A percentile compares a stretch with the other conserved stretches of the same genome.
These are phyloP conservation scores for Dillenia suffruticosa DNA, from an alignment of 164 flowering plant genomes.

Conservation along the genomic window DNA sequence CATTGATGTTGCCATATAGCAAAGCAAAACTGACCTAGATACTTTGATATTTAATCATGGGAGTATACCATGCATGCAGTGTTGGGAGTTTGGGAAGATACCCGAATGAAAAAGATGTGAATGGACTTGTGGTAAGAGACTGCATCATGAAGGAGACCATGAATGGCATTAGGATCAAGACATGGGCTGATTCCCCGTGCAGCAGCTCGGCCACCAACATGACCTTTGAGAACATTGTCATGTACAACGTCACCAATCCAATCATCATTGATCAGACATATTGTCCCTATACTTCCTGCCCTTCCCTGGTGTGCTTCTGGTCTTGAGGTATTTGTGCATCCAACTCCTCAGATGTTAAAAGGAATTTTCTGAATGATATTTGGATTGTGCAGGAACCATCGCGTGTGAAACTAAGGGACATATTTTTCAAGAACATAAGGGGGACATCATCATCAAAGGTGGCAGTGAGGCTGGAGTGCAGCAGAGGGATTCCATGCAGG, in stretches of 20 bases:
- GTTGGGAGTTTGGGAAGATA: conserved; percentile 69
- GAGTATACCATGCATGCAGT: conserved; percentile 14
- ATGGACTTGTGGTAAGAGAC: conserved; percentile 39
- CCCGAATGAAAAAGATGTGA: conserved; percentile 42
- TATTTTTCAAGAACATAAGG: conserved; percentile 48
- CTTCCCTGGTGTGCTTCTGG: conserved; percentile 17
- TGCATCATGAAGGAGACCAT: conserved; percentile 43
- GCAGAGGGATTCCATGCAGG: conserved; percentile 51
- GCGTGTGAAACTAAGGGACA: conserved; percentile 39
- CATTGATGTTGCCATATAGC: too few relatives aligned
- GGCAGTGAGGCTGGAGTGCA: conserved; percentile 50
- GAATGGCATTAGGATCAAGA: conserved; percentile 68
- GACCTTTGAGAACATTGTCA: conserved; percentile 51
- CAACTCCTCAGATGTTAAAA: neutral
- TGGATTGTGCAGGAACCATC: conserved; percentile 41
- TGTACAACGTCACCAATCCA: conserved; percentile 59
- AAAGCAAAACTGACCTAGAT: too few relatives aligned
- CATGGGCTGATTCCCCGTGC: conserved; percentile 58
- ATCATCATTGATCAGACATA: conserved; percentile 61
- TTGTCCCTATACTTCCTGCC: conserved; percentile 44
- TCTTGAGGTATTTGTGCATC: neutral
- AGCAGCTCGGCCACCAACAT: conserved; percentile 44
- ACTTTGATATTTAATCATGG: too few relatives aligned
- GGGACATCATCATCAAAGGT: conserved; percentile 54
- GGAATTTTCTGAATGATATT: neutral